These are phyloP conservation scores for Diaporthe eres DNA, from an alignment of 2,329 filamentous ascomycete genomes.

Conservation along the genomic window DNA sequence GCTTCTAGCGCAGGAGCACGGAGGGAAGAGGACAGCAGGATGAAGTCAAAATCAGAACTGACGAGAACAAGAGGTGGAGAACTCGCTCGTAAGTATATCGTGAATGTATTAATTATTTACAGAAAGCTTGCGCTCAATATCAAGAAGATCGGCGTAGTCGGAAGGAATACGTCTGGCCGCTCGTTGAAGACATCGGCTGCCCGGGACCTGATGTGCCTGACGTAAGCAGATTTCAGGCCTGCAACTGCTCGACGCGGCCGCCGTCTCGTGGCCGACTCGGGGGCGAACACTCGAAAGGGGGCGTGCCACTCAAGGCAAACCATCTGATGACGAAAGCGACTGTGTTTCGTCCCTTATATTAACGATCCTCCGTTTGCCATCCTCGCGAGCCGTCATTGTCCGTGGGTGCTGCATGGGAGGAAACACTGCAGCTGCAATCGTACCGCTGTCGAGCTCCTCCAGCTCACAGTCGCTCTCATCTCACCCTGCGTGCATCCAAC, in stretches of 20 bases:
- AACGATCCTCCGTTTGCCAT: background rate
- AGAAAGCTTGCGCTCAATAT: background rate
- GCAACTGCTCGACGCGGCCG: slow-evolving; percentile 24
- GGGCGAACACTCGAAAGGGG: slow-evolving; percentile 12
- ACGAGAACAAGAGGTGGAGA: background rate
- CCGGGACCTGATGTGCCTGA: slow-evolving; percentile 11
- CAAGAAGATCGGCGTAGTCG: background rate
- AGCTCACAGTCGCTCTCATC: slow-evolving; percentile 17
- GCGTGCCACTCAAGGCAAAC: slow-evolving; percentile 21
- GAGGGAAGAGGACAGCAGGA: background rate
- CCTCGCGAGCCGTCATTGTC: too few relatives aligned
- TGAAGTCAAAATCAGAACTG: background rate
- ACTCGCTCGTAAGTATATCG: background rate
- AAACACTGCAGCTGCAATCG: background rate
- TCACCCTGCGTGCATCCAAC: background rate
- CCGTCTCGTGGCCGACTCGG: slow-evolving; percentile 23
- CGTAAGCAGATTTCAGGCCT: slow-evolving; percentile 32
- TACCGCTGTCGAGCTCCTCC: slow-evolving; percentile 7
- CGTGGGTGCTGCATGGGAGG: slow-evolving; percentile 10
- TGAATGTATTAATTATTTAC: too few relatives aligned
- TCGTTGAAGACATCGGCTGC: background rate
- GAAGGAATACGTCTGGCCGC: background rate
- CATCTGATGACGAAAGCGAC: slow-evolving; percentile 12
- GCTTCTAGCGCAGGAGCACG: background rate
- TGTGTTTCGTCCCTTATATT: background rate